Percentiles rank a stretch among this genome's conserved stretches.
phyloP scores from a whole-genome alignment of 352 stramenopile species.

The Phytophthora sp. region DNA sequence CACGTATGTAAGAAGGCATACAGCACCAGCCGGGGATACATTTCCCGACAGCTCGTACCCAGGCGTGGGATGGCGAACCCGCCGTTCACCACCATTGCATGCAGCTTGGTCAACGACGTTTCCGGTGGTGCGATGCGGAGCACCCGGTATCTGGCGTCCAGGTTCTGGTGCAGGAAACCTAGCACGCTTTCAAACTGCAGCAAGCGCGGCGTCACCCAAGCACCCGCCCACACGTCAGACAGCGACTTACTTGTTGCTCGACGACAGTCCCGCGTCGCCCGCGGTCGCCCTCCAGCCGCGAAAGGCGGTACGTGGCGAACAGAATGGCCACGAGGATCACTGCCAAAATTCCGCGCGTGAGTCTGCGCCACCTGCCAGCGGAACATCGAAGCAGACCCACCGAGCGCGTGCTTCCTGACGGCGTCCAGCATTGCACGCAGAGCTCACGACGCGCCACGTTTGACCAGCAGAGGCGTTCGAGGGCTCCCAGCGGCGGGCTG shows the following conservation, averaged over 20 bases:
- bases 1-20: too few species aligned
- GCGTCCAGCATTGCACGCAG: constrained; percentile 25
- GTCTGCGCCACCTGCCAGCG: too few species aligned
- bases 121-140: constrained; percentile 36
- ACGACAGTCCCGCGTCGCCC: constrained; percentile 24
- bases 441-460: neutral
- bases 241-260: constrained; percentile 47
- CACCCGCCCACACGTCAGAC: too few species aligned
- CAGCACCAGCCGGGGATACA: too few species aligned
- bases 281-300: constrained; percentile 55
- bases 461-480: neutral
- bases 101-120: constrained; percentile 23
- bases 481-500: neutral
- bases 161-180: constrained; percentile 41
- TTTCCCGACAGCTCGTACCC: too few species aligned
- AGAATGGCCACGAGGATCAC: constrained; percentile 66
- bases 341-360: too few species aligned
- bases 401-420: constrained; percentile 47
- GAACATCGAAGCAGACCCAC: too few species aligned
- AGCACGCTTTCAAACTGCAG: constrained; percentile 60
- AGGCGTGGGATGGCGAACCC: constrained; percentile 55
- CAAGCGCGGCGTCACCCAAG: constrained; percentile 15
- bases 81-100: constrained; percentile 65
- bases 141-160: constrained; percentile 65
- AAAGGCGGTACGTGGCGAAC: constrained; percentile 66